Evolutionary conservation across 352 stramenopile genomes (phyloP).

Genomic region (Globisporangium acanthophoron): DNA sequence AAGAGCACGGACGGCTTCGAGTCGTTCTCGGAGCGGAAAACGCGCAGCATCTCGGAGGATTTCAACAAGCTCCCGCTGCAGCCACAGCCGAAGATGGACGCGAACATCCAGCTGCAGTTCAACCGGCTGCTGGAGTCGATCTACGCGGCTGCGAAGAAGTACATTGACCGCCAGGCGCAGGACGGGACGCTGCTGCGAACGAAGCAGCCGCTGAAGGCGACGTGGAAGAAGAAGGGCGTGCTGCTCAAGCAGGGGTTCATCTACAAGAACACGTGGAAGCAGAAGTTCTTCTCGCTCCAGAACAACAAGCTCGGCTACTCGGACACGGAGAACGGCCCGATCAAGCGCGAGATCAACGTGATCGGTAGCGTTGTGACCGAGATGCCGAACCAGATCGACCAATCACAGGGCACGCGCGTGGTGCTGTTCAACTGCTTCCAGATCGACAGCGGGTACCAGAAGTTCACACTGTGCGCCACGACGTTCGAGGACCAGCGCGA

Average conservation of each 20-base stretch:
- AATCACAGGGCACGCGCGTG: constrained; percentile 78
- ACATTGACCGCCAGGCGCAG: constrained; percentile 70
- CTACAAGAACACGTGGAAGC: constrained; percentile 89
- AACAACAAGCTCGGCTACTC: constrained; percentile 86
- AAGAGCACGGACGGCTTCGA: constrained; percentile 50
- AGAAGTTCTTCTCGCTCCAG: constrained; percentile 81
- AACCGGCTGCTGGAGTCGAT: constrained; percentile 81
- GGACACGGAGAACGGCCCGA: constrained; percentile 69
- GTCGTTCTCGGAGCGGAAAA: constrained; percentile 44
- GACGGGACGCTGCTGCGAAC: constrained; percentile 52
- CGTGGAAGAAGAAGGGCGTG: constrained; percentile 88
- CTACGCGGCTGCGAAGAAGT: constrained; percentile 80
- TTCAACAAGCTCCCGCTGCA: constrained; percentile 48
- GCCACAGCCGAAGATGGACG: constrained; percentile 78
- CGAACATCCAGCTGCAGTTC: constrained; percentile 78
- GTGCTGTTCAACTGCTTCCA: constrained; percentile 87
- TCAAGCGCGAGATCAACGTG: constrained; percentile 87
- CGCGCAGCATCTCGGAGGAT: constrained; percentile 77
- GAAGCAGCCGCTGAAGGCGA: constrained; percentile 65
- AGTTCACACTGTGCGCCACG: constrained; percentile 77
- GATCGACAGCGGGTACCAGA: constrained; percentile 77
- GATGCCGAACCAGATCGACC: constrained; percentile 85
- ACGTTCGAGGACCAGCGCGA: constrained; percentile 87
- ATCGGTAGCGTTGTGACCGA: constrained; percentile 76
- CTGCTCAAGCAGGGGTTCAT: constrained; percentile 87